phyloP scores from a whole-genome alignment of 2,329 filamentous ascomycete genomes.

The Myotisia sp. region DNA sequence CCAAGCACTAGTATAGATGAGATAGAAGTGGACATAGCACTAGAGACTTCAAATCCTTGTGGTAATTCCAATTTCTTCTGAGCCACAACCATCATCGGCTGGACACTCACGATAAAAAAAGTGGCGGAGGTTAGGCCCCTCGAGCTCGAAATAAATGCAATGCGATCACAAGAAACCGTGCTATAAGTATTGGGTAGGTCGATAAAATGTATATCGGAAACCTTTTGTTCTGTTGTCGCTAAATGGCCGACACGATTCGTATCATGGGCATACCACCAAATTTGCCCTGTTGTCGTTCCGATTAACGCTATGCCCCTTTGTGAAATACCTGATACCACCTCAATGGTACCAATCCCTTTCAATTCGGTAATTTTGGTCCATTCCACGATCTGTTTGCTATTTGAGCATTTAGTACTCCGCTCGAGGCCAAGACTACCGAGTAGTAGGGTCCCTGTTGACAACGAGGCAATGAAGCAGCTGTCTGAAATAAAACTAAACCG shows the following conservation, averaged over 20 bases:
- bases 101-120: constrained; percentile 6
- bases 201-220: constrained; percentile 19
- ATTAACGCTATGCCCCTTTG: constrained; percentile 22
- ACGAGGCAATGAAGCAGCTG: constrained; percentile 21
- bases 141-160: constrained; percentile 1
- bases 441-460: constrained; percentile 20
- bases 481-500: constrained; percentile 23
- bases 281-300: constrained; percentile 18
- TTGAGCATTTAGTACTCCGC: not conserved
- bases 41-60: constrained; percentile 38
- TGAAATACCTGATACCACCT: constrained; percentile 20
- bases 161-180: not conserved
- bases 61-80: constrained; percentile 47
- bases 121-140: not conserved
- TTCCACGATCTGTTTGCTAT: constrained; percentile 10
- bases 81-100: constrained; percentile 1
- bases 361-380: constrained; percentile 19
- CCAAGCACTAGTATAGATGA: constrained; percentile 37
- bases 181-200: not conserved
- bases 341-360: constrained; percentile 21
- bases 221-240: constrained; percentile 16
- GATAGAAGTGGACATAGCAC: constrained; percentile 27
- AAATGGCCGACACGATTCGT: constrained; percentile 18
- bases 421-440: constrained; percentile 18
- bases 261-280: constrained; percentile 24